Conservation (phyloP, 2,329 filamentous ascomycete species). For the Trichophyton equinum region DNA sequence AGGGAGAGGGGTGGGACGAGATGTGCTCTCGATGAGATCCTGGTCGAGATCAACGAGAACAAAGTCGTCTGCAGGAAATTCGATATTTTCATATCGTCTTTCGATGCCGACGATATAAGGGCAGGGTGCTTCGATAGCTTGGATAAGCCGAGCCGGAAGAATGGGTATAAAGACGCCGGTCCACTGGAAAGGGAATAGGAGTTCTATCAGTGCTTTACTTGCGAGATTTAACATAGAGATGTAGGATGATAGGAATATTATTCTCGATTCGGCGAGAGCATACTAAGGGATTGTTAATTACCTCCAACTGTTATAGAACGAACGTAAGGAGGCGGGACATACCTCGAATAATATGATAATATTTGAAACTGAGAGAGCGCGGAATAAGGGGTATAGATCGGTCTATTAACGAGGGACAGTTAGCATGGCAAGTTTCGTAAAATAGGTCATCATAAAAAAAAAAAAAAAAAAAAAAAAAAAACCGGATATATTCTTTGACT, state of each 20-base stretch:
- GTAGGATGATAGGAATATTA: conserved; percentile 91
- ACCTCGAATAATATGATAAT: conserved; percentile 78
- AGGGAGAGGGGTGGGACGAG: conserved; percentile 64
- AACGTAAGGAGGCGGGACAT: conserved; percentile 6
- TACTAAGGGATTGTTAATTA: conserved; percentile 37
- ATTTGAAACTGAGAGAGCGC: conserved; percentile 79
- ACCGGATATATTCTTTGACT: conserved; percentile 8
- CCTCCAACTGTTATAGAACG: not conserved
- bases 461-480: not conserved
- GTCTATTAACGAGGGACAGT: conserved; percentile 33
- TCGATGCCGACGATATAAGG: conserved; percentile 97
- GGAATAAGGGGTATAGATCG: conserved; percentile 86
- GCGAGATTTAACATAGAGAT: conserved; percentile 92
- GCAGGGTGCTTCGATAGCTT: conserved; percentile 85
- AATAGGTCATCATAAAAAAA: not conserved
- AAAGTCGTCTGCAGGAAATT: conserved; percentile 84
- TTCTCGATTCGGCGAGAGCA: conserved; percentile 80
- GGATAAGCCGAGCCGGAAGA: conserved; percentile 72
- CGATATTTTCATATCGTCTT: conserved; percentile 54
- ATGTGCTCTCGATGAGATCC: conserved; percentile 76
- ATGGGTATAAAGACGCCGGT: conserved; percentile 88
- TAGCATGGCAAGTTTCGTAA: conserved; percentile 2
- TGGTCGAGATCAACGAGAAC: conserved; percentile 88
- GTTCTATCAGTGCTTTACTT: conserved; percentile 69
- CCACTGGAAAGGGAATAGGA: conserved; percentile 88